Evolutionary conservation across 2,329 filamentous ascomycete species (phyloP).

Genomic region (Diplodia sapinea): DNA sequence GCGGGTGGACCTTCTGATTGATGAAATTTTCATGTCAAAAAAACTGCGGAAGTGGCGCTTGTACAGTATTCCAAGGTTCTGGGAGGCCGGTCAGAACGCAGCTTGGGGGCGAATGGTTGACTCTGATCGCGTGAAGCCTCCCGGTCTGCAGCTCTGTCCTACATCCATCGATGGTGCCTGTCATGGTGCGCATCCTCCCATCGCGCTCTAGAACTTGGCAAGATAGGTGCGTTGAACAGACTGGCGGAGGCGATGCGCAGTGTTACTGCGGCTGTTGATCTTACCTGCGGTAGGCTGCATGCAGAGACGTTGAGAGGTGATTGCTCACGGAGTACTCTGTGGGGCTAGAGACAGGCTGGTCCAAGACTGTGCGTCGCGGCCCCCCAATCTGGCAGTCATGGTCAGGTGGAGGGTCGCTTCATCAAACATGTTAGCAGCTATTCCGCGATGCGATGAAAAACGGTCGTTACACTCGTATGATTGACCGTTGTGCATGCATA

Average conservation of each 20-base stretch:
- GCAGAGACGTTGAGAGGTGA: conserved; percentile 29
- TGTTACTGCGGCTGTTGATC: conserved; percentile 23
- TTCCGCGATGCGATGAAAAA: conserved; percentile 13
- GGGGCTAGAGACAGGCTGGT: conserved; percentile 11
- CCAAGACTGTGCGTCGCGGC: conserved; percentile 10
- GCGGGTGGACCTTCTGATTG: conserved; percentile 25
- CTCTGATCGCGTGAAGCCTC: conserved; percentile 14
- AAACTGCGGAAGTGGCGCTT: conserved; percentile 19
- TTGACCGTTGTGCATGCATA: conserved; percentile 22
- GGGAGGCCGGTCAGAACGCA: conserved; percentile 5
- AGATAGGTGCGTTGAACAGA: background rate
- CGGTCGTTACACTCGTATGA: conserved; percentile 29
- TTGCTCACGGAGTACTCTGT: conserved; percentile 23
- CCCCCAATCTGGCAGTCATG: conserved; percentile 16
- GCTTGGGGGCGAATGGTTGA: background rate
- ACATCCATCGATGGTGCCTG: conserved; percentile 23
- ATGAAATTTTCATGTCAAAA: conserved; percentile 24
- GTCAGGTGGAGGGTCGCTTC: conserved; percentile 26
- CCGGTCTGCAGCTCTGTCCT: conserved; percentile 18
- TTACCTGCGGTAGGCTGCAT: conserved; percentile 24
- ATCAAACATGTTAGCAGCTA: conserved; percentile 22
- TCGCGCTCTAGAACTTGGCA: conserved; percentile 12
- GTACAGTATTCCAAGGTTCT: conserved; percentile 13
- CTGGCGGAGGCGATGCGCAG: conserved; percentile 19
- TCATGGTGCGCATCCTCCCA: conserved; percentile 23